Evolutionary conservation across 2,329 filamentous ascomycete species (phyloP).

Genomic region (Eutypella sp.): DNA sequence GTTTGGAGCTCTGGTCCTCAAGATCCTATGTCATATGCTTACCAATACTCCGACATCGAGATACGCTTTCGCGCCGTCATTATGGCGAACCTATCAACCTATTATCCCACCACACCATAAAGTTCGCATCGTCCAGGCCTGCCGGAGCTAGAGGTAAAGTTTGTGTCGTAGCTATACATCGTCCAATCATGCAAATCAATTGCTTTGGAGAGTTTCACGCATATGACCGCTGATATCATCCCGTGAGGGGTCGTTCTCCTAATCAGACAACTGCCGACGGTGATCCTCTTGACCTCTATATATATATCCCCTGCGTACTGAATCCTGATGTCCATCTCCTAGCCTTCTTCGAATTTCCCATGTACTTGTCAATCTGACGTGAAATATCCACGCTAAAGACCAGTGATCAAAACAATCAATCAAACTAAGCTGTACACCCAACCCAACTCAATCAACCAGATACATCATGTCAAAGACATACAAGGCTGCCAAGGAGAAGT

Average conservation of each 20-base stretch:
- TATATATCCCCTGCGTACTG: not conserved
- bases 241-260: not conserved
- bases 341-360: not conserved
- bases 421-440: not conserved
- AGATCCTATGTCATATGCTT: no score
- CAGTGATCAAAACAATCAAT: not conserved
- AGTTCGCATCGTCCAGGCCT: no score
- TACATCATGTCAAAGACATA: slow-evolving; percentile 24
- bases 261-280: not conserved
- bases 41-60: no score
- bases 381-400: not conserved
- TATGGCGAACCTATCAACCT: no score
- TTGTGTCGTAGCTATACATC: no score
- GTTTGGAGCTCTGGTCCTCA: no score
- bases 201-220: not conserved
- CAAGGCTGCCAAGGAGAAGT: slow-evolving; percentile 28
- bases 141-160: no score
- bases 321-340: not conserved
- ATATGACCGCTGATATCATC: not conserved
- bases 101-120: no score
- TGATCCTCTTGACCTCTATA: not conserved
- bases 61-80: no score
- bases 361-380: not conserved
- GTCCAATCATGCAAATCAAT: not conserved
- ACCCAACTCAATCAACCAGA: slow-evolving; percentile 1